Base-by-base conservation (phyloP, 2,329 filamentous ascomycete species). In the Cyphellophora europaea region DNA sequence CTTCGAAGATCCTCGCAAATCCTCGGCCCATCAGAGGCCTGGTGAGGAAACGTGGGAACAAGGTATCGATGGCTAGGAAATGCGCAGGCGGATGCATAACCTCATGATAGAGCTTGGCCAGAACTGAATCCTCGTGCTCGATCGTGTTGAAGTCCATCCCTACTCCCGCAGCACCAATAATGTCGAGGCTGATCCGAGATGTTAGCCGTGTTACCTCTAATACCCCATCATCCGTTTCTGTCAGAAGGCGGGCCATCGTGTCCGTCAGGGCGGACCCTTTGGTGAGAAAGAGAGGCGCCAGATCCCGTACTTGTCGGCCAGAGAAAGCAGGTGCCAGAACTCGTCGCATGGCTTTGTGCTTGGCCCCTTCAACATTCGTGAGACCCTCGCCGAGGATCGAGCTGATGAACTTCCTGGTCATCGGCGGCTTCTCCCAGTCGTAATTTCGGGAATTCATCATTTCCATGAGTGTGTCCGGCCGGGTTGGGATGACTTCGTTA, bases 41-140 rank as follows among this genome's bases (percentile, higher is more conserved):
- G 15, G 87, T 47, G 0, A 88, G 87, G 0, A 94, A 55, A 3
- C 54, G 58, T 3, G 58, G 59, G 5, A 86, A 55, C 4, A 89
- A 27, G 1, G 91, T 42, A 29, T 88, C 49, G 2, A 85, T 40
- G 0, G 86, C 35, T 11, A 68, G 66, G 13, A 86, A 51, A 11
- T 76, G 33, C 27, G 69, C 67, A 1, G 69, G 69, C 1, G 72
- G 70, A 38, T 56, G 60, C 51, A 79, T 73, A 5, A 82, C 53
- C 5, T 49, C 53, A 15, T 59, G 56, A 54, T 82, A 83, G 1
- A 67, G 71, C 35, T 56, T 52, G 30, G 66, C 72, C 15, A 87
- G 68, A 30, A 66, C 55, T 40, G 71, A 77, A 32, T 70, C 50
- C 1, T 77, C 69, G 45, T 85, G 60, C 18, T 64, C 55, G 34